Base-by-base conservation (phyloP, 1,284 basidiomycete genomes). In the Volvariella volvacea region DNA sequence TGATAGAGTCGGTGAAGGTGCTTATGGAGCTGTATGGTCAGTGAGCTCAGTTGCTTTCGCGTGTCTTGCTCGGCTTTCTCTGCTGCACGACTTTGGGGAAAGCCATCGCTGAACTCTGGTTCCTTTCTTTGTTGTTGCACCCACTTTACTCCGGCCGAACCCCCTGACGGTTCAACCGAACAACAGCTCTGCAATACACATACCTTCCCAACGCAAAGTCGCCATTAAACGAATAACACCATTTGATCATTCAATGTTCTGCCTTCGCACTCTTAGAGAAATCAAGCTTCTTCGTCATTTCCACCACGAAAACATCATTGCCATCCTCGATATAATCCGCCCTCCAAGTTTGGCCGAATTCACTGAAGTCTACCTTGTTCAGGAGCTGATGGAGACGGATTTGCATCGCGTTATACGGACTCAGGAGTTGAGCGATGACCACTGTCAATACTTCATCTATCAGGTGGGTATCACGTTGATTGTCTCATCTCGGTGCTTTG, bases 401-500 rank as follows among this genome's bases (percentile, higher is more conserved):
- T 69, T 93, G 55, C 88, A 93, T 60, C 80, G 90, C 44, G 90
- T 93, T 32, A 90, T 93, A 51, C 76, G 87, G 38, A 90, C 88
- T 0, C 90, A 92, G 65, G 77, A 85, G 49, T 70, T 93, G 37
- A 83, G 79, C 46, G 88, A 93, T 57, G 90, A 94, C 61, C 94
- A 95, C 63, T 92, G 83, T 58, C 92, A 95, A 63, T 96, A 96
- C 64, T 95, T 95, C 62, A 85, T 94, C 52, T 95, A 96, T 62
- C 92, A 95, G 74, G 87, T 85, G 64, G 48, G 59, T 56, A 90
- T 45, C 42, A 43, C 30, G 20, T 45, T 41, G 43, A 39, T 51
- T 6, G 25, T 28, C 25, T 28, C 25, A 6, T 28, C 25, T 28
- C 12, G 25, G 25, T 6, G 12, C 25, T 28, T 28, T 28, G 25